These are phyloP conservation scores for Ephemerocybe angulata DNA, from an alignment of 768 basidiomycete species.

Conservation along the genomic window DNA sequence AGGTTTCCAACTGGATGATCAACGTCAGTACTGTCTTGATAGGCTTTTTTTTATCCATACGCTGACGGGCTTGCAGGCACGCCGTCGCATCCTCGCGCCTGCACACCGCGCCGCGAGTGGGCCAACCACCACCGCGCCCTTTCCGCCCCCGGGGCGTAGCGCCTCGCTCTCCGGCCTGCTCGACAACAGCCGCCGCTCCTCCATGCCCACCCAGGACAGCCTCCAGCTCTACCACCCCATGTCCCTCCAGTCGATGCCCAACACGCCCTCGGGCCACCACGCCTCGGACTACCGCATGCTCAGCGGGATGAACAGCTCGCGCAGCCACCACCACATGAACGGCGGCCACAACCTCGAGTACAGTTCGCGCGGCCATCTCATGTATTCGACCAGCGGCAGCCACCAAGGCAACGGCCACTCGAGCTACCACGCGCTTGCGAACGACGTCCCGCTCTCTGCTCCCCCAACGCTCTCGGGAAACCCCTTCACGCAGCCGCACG, in stretches of 20 bases:
- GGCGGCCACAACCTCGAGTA: conserved; percentile 37
- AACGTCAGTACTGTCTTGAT: conserved; percentile 44
- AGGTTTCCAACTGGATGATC: conserved; percentile 94
- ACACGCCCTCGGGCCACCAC: conserved; percentile 33
- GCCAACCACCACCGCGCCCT: conserved; percentile 76
- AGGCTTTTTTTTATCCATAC: conserved; percentile 6
- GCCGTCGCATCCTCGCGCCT: conserved; percentile 79
- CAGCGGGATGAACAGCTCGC: conserved; percentile 30
- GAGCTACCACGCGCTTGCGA: conserved; percentile 8
- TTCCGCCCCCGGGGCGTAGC: conserved; percentile 48
- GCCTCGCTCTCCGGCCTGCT: conserved; percentile 39
- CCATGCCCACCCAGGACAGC: conserved; percentile 63
- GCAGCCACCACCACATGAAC: conserved; percentile 31
- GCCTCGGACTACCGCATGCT: conserved; percentile 48
- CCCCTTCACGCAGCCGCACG: conserved; percentile 35
- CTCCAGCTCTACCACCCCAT: conserved; percentile 78
- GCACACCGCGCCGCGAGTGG: conserved; percentile 73
- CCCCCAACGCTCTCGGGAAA: conserved; percentile 46
- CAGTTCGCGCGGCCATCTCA: conserved; percentile 29
- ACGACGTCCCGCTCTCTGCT: conserved; percentile 50
- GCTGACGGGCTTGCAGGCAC: conserved; percentile 46
- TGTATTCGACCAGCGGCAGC: conserved; percentile 33
- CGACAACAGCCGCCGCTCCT: conserved; percentile 52
- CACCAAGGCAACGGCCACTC: conserved; percentile 29
- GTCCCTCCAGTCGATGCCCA: conserved; percentile 63